Conservation (phyloP, 345 rosid species). For the Arabidopsis arenosa region DNA sequence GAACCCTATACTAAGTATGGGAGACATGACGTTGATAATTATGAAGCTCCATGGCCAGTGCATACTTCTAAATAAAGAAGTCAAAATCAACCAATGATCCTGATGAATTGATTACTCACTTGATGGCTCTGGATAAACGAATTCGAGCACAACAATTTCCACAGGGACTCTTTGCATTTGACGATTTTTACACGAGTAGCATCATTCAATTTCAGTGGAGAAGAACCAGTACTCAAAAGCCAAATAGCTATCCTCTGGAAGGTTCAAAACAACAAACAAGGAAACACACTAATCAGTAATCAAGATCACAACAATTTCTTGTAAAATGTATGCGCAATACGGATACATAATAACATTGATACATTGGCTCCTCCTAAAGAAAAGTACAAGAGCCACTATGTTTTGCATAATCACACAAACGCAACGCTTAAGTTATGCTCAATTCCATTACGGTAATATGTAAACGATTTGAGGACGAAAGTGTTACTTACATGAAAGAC, state of each 20-base stretch:
- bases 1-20: too few relatives aligned
- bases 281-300: neutral
- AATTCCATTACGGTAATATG: too few relatives aligned
- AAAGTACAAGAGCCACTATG: neutral
- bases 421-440: neutral
- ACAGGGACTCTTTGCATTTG: conserved; percentile 81
- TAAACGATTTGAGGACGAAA: neutral
- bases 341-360: neutral
- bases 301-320: neutral
- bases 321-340: neutral
- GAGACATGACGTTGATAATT: too few relatives aligned
- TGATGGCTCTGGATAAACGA: too few relatives aligned
- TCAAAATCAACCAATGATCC: too few relatives aligned
- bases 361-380: neutral
- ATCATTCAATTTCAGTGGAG: conserved; percentile 51
- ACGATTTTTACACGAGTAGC: conserved; percentile 54
- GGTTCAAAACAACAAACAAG: conserved; percentile 21
- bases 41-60: too few relatives aligned
- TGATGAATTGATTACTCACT: neutral
- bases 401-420: neutral
- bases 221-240: conserved; percentile 52
- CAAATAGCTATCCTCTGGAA: conserved; percentile 64
- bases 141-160: conserved; percentile 54
- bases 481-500: conserved; percentile 62
- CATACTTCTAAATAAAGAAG: too few relatives aligned